Conservation (phyloP, 192 early-diverging fungal species). For the Backusella westeae region DNA sequence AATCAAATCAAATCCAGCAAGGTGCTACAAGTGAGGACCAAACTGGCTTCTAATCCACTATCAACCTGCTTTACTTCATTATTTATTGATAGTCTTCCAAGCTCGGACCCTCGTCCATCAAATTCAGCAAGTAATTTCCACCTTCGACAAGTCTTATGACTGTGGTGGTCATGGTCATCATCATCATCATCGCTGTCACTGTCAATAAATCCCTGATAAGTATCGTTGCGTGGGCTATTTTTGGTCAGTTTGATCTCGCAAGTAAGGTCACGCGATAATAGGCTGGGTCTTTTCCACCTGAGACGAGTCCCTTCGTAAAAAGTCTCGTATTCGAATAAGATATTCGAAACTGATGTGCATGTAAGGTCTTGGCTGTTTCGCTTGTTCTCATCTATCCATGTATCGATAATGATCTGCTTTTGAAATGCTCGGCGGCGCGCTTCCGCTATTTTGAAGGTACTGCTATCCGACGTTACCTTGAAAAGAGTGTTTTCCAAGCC, state of each 20-base stretch:
- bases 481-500: conserved; percentile 35
- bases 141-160: neutral
- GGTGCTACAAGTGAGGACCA: conserved; percentile 29
- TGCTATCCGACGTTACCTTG: neutral
- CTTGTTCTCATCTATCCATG: conserved; percentile 1
- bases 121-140: conserved; percentile 13
- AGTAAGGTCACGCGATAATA: conserved; percentile 32
- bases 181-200: conserved; percentile 15
- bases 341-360: neutral
- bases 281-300: conserved; percentile 31
- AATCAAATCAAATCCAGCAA: conserved; percentile 22
- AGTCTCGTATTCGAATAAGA: conserved; percentile 31
- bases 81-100: conserved; percentile 1
- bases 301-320: conserved; percentile 18
- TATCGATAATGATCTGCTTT: conserved; percentile 30
- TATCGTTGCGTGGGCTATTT: neutral
- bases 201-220: conserved; percentile 11
- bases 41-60: neutral
- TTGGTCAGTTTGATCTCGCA: conserved; percentile 26
- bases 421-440: conserved; percentile 30
- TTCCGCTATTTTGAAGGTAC: conserved; percentile 21
- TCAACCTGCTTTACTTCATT: neutral
- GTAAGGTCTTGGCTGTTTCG: neutral
- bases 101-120: neutral
- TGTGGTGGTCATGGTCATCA: conserved; percentile 5